Base-by-base conservation (phyloP, 164 flowering plant genomes). In the Vitis labrusca region DNA sequence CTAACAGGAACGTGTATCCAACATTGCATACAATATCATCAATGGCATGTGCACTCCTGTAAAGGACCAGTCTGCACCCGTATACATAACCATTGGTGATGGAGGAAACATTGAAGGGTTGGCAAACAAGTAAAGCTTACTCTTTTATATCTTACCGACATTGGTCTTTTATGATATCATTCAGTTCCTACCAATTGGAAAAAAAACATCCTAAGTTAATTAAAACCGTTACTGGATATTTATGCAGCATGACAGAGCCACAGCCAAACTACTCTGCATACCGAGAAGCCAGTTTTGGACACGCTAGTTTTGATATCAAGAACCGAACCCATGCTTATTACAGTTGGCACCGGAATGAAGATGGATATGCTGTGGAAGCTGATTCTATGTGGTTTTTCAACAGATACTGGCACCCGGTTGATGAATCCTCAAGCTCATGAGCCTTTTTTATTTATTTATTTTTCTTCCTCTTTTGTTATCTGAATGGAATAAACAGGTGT, bases 101-200 rank as follows among this genome's bases (percentile, higher is more conserved):
- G 98, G 98, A 68, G 98, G 98, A 65, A 94, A 92, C 66, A 47
- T 83, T 14, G 97, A 92, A 79, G 98, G 97, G 70, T 65, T 87
- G 49, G 90, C 94, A 23, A 86, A 64, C 78, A 81, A 84, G 98
- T 94, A 90, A 88, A 85, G 62, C 44, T 37, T 37, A 3, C 7
- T 37, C 7, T 37, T 37, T 37, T 37, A 37, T 37, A 32, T 32
- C 44, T 32, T 32, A 32, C 44, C 27, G n/a, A 50, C 16, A 32
- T 8, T n/a, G 19, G 23, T 37, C 8, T 37, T 10, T 30, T 17
- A 7, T 29, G 37, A 14, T n/a, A 37, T 12, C 47, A 23, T 23
- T 23, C 27, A 23, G 27, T 23, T 23, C 27, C 27, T 23, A 23
- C 27, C 27, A 23, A 23, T 23, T 23, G 27, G 27, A 23, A 23